These are phyloP conservation scores for Scytalidium sp. DNA, from an alignment of 2,329 filamentous ascomycete species.

Conservation along the genomic window DNA sequence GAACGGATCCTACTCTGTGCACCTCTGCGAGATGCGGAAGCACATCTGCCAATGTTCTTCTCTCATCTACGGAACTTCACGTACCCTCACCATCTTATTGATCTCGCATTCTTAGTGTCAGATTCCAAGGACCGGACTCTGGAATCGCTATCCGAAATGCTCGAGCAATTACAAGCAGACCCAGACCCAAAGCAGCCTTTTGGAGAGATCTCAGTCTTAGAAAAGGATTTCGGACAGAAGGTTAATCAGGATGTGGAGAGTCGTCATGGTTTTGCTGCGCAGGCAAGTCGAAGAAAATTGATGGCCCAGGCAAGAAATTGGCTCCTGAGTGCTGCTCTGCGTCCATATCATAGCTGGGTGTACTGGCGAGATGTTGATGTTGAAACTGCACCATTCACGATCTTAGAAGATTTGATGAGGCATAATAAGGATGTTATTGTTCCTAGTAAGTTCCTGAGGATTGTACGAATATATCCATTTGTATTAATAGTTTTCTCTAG, in stretches of 20 bases:
- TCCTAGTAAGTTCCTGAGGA: constrained; percentile 67
- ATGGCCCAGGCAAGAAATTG: constrained; percentile 99
- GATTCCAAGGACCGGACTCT: constrained; percentile 95
- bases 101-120: constrained; percentile 93
- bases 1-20: constrained; percentile 95
- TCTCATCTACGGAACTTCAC: constrained; percentile 95
- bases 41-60: constrained; percentile 97
- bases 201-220: constrained; percentile 94
- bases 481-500: constrained; percentile 40
- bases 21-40: constrained; percentile 86
- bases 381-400: constrained; percentile 94
- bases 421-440: constrained; percentile 99
- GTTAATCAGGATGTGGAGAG: constrained; percentile 98
- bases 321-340: constrained; percentile 87
- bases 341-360: constrained; percentile 97
- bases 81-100: constrained; percentile 94
- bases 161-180: constrained; percentile 78
- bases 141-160: constrained; percentile 67
- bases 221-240: constrained; percentile 98
- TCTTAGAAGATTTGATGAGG: constrained; percentile 95
- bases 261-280: constrained; percentile 93
- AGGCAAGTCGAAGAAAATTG: constrained; percentile 87
- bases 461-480: constrained; percentile 21
- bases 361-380: constrained; percentile 99
- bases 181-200: constrained; percentile 78